These are phyloP conservation scores for Stereocaulon alpinum DNA, from an alignment of 495 filamentous ascomycete genomes.

Conservation along the genomic window DNA sequence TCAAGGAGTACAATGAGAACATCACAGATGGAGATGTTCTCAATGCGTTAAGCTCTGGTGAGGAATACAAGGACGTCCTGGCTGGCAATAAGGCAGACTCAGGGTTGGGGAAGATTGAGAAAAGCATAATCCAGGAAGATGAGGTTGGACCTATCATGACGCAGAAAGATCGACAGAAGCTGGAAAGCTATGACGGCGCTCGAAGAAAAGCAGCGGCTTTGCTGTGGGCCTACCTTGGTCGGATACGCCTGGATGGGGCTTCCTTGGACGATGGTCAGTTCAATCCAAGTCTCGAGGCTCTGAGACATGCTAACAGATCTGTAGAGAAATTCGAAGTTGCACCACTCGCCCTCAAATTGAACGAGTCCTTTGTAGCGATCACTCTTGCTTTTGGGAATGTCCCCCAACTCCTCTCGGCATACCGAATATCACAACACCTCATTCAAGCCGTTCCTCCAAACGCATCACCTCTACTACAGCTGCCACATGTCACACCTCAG, in stretches of 20 bases:
- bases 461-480: conserved; percentile 79
- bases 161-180: conserved; percentile 57
- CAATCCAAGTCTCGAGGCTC: background rate
- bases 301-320: conserved; percentile 6
- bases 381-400: conserved; percentile 79
- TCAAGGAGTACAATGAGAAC: conserved; percentile 79
- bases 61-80: conserved; percentile 66
- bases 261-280: conserved; percentile 62
- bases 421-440: conserved; percentile 67
- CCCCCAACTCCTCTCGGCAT: conserved; percentile 70
- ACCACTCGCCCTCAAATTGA: conserved; percentile 73
- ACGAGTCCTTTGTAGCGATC: conserved; percentile 78
- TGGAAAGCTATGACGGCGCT: conserved; percentile 58
- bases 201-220: conserved; percentile 79
- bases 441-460: conserved; percentile 81
- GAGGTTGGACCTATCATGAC: conserved; percentile 41
- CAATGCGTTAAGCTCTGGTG: conserved; percentile 66
- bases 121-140: conserved; percentile 55
- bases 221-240: conserved; percentile 88
- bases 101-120: conserved; percentile 71
- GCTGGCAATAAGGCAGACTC: conserved; percentile 63
- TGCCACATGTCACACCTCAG: conserved; percentile 73
- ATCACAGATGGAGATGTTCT: conserved; percentile 72
- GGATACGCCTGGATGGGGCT: conserved; percentile 65
- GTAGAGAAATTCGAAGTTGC: conserved; percentile 65